Base-by-base conservation (phyloP, 208 protist species). In the Wallacemonas collosoma region DNA sequence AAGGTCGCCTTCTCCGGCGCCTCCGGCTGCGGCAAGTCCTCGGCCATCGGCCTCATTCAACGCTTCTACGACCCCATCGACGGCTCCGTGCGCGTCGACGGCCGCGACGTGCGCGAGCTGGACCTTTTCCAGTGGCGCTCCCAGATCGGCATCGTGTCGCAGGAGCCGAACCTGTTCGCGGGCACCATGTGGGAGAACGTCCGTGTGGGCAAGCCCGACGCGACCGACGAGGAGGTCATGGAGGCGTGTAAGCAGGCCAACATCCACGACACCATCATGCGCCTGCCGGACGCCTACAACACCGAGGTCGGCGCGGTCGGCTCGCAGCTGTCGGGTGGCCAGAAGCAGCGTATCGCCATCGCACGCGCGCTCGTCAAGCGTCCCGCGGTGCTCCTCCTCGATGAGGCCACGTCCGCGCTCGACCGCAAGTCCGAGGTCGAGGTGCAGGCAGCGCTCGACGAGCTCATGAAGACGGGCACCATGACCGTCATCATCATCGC, bases 321-420 rank as follows among this genome's bases (percentile, higher is more conserved):
- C 5, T 88, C 88, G 58, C 85, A 91, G 76, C 85, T 98, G 7
- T 90, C 81, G 11, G 95, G 93, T 9, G 95, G 95, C 6, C 95
- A 98, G 82, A 95, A 93, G 74, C 95, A 98, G 82, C 88, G 93
- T 39, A 80, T 98, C 44, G 91, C 92, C 48, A 95, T 98, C 69
- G 93, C 92, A 0, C 86, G 95, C n/a, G 89, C 87, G 38, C 62
- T 98, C 5, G 75, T 98, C 43, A 86, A 86, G 64, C 67, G 83
- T 14, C 86, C 95, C 7, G 73, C 81, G 44, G 79, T 98, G 51
- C 75, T 98, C 8, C 76, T 97, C 15, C 87, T 98, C 26, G 95
- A 98, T 76, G 95, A 98, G 81, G 93, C 91, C 44, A 98, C 95
- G 39, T 91, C 81, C 40, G 93, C 94, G 44, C 86, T 98, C 2